phyloP scores from a whole-genome alignment of 2,329 filamentous ascomycete species.

The Diplodia corticola region DNA sequence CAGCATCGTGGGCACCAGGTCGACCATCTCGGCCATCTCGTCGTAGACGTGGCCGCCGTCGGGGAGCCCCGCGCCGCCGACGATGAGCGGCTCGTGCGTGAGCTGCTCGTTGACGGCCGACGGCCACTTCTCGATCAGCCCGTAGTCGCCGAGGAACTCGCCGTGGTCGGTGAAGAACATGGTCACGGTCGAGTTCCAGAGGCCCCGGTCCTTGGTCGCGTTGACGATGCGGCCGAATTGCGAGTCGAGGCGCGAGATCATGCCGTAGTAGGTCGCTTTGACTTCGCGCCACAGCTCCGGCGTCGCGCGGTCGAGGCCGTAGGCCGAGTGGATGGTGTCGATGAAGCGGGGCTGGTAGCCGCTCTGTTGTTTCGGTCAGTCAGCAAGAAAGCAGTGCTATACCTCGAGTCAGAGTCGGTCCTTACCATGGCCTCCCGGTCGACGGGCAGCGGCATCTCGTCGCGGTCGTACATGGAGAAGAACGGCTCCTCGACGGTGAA shows the following conservation, averaged over 20 bases:
- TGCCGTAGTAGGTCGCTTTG: conserved; percentile 50
- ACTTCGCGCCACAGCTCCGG: conserved; percentile 48
- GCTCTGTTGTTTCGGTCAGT: conserved; percentile 33
- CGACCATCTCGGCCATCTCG: conserved; percentile 49
- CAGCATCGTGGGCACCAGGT: conserved; percentile 48
- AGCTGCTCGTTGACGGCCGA: conserved; percentile 45
- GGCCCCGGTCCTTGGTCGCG: conserved; percentile 35
- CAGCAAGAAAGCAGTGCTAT: too few relatives aligned
- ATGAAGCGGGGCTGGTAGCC: conserved; percentile 49
- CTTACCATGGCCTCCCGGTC: not conserved
- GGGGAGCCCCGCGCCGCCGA: conserved; percentile 46
- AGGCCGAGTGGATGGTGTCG: conserved; percentile 41
- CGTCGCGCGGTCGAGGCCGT: conserved; percentile 45
- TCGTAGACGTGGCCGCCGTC: conserved; percentile 36
- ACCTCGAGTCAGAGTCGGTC: too few relatives aligned
- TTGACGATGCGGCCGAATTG: conserved; percentile 48
- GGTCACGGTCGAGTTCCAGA: conserved; percentile 45
- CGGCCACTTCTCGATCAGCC: conserved; percentile 52
- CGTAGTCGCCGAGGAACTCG: conserved; percentile 51
- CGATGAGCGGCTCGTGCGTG: conserved; percentile 47
- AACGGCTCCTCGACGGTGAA: conserved; percentile 53
- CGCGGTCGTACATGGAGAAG: conserved; percentile 49
- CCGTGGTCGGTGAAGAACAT: conserved; percentile 51
- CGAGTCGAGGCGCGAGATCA: conserved; percentile 49
- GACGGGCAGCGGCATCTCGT: conserved; percentile 28